Percentiles rank a stretch among this genome's conserved stretches.
Evolutionary conservation across 1,284 basidiomycete genomes (phyloP).

Genomic region (Coniferiporia weirii): DNA sequence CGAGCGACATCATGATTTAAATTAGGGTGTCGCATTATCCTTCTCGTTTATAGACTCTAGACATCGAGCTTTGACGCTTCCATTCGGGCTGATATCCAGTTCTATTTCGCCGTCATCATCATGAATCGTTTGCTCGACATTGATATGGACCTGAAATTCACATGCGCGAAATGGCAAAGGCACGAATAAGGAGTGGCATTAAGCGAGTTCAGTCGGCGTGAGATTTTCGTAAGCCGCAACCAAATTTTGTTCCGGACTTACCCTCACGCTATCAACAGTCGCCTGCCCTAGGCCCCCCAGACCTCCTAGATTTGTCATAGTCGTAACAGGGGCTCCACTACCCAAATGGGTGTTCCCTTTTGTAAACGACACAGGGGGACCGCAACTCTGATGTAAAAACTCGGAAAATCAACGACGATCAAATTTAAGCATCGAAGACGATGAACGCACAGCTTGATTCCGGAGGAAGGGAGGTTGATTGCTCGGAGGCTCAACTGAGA

Average conservation of each 20-base stretch:
- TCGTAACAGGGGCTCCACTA: neutral
- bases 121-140: slow-evolving; percentile 17
- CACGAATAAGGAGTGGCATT: neutral
- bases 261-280: slow-evolving; percentile 13
- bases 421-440: too few relatives aligned
- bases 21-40: neutral
- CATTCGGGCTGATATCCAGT: slow-evolving; percentile 8
- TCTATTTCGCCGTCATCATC: slow-evolving; percentile 11
- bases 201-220: too few relatives aligned
- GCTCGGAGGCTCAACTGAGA: slow-evolving; percentile 12
- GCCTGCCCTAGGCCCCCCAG: neutral
- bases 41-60: neutral
- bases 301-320: neutral
- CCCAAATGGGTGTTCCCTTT: neutral
- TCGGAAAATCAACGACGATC: too few relatives aligned
- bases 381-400: neutral
- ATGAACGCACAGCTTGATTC: slow-evolving; percentile 6
- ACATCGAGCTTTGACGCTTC: slow-evolving; percentile 7
- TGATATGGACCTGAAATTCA: slow-evolving; percentile 13
- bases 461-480: slow-evolving; percentile 10
- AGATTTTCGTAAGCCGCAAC: too few relatives aligned
- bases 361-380: neutral
- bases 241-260: neutral
- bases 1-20: neutral
- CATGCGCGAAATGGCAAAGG: neutral